Percentiles rank a stretch among this genome's conserved stretches.
These are phyloP conservation scores for Durusdinium trenchii DNA, from an alignment of 73 alveolate species.

Conservation along the genomic window DNA sequence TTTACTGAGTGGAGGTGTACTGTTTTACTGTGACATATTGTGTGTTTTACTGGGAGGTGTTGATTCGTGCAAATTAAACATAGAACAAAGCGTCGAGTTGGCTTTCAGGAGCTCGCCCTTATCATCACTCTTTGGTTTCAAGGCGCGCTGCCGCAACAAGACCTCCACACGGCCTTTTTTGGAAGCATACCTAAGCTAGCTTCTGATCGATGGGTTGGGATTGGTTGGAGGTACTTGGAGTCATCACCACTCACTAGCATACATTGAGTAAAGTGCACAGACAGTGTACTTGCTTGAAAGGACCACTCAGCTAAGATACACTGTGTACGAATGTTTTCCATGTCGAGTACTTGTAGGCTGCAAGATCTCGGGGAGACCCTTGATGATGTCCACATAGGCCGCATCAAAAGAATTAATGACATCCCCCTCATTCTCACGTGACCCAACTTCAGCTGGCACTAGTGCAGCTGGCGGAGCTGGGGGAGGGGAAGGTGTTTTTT, in stretches of 20 bases:
- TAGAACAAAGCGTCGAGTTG: neutral
- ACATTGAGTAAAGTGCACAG: no score
- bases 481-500: no score
- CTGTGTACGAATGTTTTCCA: constrained; percentile 43
- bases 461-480: no score
- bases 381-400: neutral
- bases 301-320: neutral
- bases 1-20: no score
- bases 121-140: neutral
- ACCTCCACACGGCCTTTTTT: constrained; percentile 37
- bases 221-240: no score
- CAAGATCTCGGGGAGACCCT: neutral
- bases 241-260: no score
- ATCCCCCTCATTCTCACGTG: neutral
- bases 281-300: no score
- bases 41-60: no score
- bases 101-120: neutral
- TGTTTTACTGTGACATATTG: no score
- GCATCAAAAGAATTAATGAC: neutral
- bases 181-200: no score
- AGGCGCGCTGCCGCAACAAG: constrained; percentile 1
- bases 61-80: neutral
- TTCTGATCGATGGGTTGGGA: no score
- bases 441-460: neutral
- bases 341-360: neutral